Evolutionary conservation across 331 rosid genomes (phyloP), one percentile per base, ranked within the genome.

Genomic region (Cydonia oblonga): DNA sequence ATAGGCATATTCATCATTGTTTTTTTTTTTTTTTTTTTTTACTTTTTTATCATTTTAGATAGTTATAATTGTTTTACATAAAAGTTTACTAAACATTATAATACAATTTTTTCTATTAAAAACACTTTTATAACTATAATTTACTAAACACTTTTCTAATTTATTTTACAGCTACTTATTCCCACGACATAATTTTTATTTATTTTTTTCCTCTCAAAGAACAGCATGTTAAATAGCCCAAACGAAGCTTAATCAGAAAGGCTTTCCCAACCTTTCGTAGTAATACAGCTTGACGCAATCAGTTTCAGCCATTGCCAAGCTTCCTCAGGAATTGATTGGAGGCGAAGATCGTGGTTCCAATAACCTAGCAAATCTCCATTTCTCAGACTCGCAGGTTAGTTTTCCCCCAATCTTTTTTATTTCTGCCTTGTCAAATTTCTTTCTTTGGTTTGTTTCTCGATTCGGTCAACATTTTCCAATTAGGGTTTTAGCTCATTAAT

Each of bases 361-460:
- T 62, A 62, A 30, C 67, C 44, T 1, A 12, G 2, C 9, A 25
- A 69, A 20, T 24, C 44, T 28, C 74, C 63, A 53, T 28, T 69
- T 69, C 64, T 70, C 23, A 53, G 28, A 60, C 64, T 20, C 12
- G 14, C 8, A 69, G 73, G 74, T 22, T 22, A 70, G 52, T 32
- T 25, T 32, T 22, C 29, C 12, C 26, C 61, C 15, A 9, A 12
- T 29, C 49, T 6, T 30, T 13, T 69, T 19, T 19, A 5, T 66
- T 52, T n/a, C 12, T 66, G 35, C n/a, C 72, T 25, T 19, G 8
- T 30, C 35, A 16, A 30, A 54, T 13, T 2, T 11, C 19, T n/a
- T 67, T 67, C 71, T 10, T 3, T 26, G 7, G 16, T 19, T 30
- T 20, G 12, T 23, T 30, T 53, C 14, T 18, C 63, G 4, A 20